Evolutionary conservation across 1,284 basidiomycete species (phyloP), one percentile per base, ranked within the genome.

Genomic region (Ganoderma multipileum): DNA sequence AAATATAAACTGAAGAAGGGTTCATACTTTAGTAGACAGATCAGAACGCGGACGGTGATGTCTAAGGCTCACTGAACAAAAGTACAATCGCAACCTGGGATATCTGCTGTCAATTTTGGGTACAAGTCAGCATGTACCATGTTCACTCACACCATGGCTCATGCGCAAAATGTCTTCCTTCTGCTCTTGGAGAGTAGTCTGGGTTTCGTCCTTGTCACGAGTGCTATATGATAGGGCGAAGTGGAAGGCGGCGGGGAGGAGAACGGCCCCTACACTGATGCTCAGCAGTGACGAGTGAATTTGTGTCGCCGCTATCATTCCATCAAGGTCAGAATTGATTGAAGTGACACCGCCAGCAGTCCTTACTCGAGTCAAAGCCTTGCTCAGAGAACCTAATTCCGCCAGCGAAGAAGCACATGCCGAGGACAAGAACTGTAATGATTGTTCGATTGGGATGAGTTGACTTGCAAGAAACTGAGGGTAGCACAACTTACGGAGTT

Each of bases 341-440:
- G 9, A 39, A 28, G 0, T 2, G 28, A n/a, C 14, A 59, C 41
- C 39, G 26, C 36, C 38, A 58, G 42, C 41, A 26, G 26, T 28
- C 79, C 89, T 73, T 73, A 92, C 91, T 90, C 28, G 86, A 80
- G 73, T 93, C 89, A 74, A 94, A 93, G 0, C 85, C 91, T 80
- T 95, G 93, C 75, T 94, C 92, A 5, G 89, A 88, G 74, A 92
- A 95, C 36, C 88, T 85, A 69, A 91, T 80, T 6, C 94, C 94
- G 28, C 94, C 94, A 1, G 91, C 92, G 74, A 94, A 91, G 80
- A 94, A 89, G 78, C 91, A 93, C 83, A 95, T 88, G 44, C 95
- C 95, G 39, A 90, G 83, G 47, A 90, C 88, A 3, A 80, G 72
- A 11, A 80, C 79, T 80, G 36, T 26, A 44, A 7, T 60, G n/a